Percentiles rank a stretch among this genome's conserved stretches.
These are phyloP conservation scores for Alternaria incomplexa DNA, from an alignment of 2,329 filamentous ascomycete species.

Conservation along the genomic window DNA sequence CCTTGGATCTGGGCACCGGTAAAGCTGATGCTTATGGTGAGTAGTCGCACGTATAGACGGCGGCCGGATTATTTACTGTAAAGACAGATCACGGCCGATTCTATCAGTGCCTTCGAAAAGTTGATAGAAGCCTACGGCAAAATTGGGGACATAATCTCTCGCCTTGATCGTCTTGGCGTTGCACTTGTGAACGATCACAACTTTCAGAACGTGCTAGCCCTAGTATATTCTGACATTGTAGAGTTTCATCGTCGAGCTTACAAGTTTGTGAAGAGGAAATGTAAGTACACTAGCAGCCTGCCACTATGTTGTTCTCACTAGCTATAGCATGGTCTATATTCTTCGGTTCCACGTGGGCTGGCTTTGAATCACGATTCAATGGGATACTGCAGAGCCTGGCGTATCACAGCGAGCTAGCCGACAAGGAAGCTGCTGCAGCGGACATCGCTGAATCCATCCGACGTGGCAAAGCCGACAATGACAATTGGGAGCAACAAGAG, in stretches of 20 bases:
- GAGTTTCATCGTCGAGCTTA: neutral
- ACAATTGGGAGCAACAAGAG: neutral
- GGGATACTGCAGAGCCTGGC: neutral
- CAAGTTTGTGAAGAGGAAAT: neutral
- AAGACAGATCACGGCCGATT: neutral
- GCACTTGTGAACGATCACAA: neutral
- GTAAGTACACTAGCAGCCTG: neutral
- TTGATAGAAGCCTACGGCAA: neutral
- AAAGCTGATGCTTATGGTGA: slow-evolving; percentile 20
- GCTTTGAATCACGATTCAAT: neutral
- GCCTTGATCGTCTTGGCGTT: neutral
- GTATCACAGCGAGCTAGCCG: slow-evolving; percentile 13
- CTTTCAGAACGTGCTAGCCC: neutral
- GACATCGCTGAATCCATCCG: slow-evolving; percentile 19
- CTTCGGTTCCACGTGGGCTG: neutral
- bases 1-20: slow-evolving; percentile 52
- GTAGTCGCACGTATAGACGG: no score
- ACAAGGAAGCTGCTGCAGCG: slow-evolving; percentile 30
- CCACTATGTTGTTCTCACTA: neutral
- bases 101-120: neutral
- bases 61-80: neutral
- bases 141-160: neutral
- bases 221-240: neutral
- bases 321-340: neutral
- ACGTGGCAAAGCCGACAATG: neutral